Conservation (phyloP, 2,329 filamentous ascomycete species). For the Trichophyton rubrum region DNA sequence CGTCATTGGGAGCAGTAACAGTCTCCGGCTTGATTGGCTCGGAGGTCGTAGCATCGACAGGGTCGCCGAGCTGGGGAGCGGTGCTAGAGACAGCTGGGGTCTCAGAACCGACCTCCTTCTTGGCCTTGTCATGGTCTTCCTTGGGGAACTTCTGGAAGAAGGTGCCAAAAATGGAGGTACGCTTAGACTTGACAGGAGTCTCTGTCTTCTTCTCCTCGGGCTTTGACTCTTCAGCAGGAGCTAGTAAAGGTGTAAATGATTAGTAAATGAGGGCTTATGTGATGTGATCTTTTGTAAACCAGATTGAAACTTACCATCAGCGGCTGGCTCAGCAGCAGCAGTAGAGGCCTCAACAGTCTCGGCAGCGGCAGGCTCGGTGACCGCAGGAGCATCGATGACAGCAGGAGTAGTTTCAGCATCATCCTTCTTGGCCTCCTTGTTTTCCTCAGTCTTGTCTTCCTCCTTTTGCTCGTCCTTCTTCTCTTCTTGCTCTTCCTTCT, state of each 20-base stretch:
- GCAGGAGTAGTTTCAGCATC: slow-evolving; percentile 34
- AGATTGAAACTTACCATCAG: slow-evolving; percentile 19
- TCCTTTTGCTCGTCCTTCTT: slow-evolving; percentile 19
- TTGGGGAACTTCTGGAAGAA: slow-evolving; percentile 57
- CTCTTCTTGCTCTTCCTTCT: slow-evolving; percentile 45
- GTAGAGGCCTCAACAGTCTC: slow-evolving; percentile 14
- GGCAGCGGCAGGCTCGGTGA: slow-evolving; percentile 28
- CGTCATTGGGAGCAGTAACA: slow-evolving; percentile 31
- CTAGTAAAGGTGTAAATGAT: slow-evolving; percentile 15
- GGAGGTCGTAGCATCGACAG: slow-evolving; percentile 26
- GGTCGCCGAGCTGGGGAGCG: slow-evolving; percentile 38
- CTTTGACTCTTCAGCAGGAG: slow-evolving; percentile 39
- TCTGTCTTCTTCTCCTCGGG: slow-evolving; percentile 41
- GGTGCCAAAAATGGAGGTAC: slow-evolving; percentile 69
- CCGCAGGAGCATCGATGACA: slow-evolving; percentile 22
- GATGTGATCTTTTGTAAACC: slow-evolving; percentile 4
- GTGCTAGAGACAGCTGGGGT: slow-evolving; percentile 35
- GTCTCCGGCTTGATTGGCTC: slow-evolving; percentile 31
- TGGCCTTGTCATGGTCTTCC: slow-evolving; percentile 31
- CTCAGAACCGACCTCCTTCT: slow-evolving; percentile 39
- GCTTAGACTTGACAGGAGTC: slow-evolving; percentile 53
- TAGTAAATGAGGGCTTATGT: slow-evolving; percentile 1
- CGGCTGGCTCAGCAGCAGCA: slow-evolving; percentile 31
- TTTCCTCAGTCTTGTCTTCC: slow-evolving; percentile 30
- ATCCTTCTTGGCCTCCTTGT: slow-evolving; percentile 20